Evolutionary conservation across 2,329 filamentous ascomycete species (phyloP), one percentile per base, ranked within the genome.

Genomic region (Scedosporium aurantiacum): DNA sequence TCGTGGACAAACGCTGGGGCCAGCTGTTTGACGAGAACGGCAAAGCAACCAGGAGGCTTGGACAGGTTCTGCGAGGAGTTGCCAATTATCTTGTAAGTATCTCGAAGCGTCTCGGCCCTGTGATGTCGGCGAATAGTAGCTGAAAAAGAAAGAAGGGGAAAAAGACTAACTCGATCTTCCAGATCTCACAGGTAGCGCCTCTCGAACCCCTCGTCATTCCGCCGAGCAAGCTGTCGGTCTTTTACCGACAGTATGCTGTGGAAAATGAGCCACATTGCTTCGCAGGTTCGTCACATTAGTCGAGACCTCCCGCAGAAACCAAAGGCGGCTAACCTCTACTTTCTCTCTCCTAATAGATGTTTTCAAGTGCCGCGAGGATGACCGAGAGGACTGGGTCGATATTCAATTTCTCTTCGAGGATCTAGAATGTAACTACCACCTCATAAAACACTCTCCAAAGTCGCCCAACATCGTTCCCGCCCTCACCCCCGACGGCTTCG

Each of bases 1-100:
- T 82, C 1, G 72, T 88, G 28, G 89, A 92, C 70, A 83, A 82
- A 69, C 86, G 86, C 69, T 96, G 91, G 91, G 88, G 89, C 5
- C 78, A 78, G 8, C 72, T 96, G 2, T 95, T 95, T 69, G 84
- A 88, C 56, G 75, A 78, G 2, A 78, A 85, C 28, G 88, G 86
- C 0, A 79, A 81, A 61, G 84, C 89, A 1, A 92, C 90, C 0
- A 72, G 78, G 57, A 79, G 89, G 59, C 78, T 93, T 16, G 82
- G 82, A 0, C 83, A 91, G 65, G 85, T 94, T 45, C 74, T 95
- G 57, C 79, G 85, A 61, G 89, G 89, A 0, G 76, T 96, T 62
- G 90, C 89, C 12, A 79, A 84, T 60, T 86, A 91, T 70, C 75
- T 96, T 68, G 89, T 91, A 75, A 67, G 81, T 23, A 7, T 3